Base-by-base conservation (phyloP, 202 grass and related monocot species). In the Panicum hallii region DNA sequence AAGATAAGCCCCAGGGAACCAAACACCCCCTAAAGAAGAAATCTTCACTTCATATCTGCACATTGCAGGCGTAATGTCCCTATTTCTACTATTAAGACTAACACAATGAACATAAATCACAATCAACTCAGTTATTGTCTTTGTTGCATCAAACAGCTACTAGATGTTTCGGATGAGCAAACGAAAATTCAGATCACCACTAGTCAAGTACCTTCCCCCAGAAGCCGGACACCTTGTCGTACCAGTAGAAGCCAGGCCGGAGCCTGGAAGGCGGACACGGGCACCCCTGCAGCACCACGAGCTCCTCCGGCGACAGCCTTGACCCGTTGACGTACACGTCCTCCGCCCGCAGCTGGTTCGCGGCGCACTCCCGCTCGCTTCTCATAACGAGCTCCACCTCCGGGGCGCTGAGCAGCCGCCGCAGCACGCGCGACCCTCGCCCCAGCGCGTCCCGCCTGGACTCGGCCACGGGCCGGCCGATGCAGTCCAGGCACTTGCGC, bases 201-300 rank as follows among this genome's bases (percentile, higher is more conserved):
- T 52, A 14, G 34, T 53, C 22, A 57, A 91, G 68, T 86, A 99
- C 97, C 93, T 99, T 94, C 43, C 97, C 97, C 97, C 93, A 99
- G 84, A 94, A 99, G 22, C 93, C 97, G 6, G 93, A 97, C 42
- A 97, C 91, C 79, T 94, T 99, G 71, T 99, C 97, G 40, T 99
- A 99, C 97, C 92, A 99, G 83, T 99, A 99, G 63, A 86, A 94
- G 2, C 97, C 97, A 0, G 91, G 91, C 20, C 94, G 85, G 22
- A 99, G 88, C 90, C 82, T 93, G 1, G 88, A 72, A n/a, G 93
- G 97, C 12, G 93, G 96, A 28, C 84, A 97, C 5, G 77, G 54
- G 72, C 91, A 97, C 11, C 79, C 90, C 90, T 99, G 93, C 77
- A 99, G 87, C 71, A 87, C 2, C 16, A 87, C 55, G 13, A 99